A percentile compares a stretch with the other conserved stretches of the same genome.
phyloP scores from a whole-genome alignment of 129 eudicot species.

The Deinandra increscens region DNA sequence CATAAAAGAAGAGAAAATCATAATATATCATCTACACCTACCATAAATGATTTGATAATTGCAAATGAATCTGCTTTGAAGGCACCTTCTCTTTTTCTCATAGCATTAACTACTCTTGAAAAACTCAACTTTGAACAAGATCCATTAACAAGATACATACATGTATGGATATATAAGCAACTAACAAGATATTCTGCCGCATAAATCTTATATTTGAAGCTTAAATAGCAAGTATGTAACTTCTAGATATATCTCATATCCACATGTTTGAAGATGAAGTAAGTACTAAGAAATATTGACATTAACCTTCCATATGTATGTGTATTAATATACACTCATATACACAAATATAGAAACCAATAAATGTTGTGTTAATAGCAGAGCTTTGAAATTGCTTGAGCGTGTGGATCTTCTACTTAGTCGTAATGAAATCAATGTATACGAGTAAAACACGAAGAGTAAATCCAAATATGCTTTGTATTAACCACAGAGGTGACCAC shows the following conservation, averaged over 20 bases:
- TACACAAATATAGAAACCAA: neutral
- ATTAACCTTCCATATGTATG: neutral
- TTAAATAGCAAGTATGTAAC: neutral
- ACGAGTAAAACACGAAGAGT: too few species aligned
- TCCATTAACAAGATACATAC: neutral
- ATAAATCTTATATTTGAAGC: neutral
- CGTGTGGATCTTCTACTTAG: too few species aligned
- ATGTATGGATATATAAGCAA: neutral
- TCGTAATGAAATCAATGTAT: too few species aligned
- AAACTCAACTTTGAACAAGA: neutral
- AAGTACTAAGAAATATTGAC: neutral
- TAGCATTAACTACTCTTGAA: conserved; percentile 45
- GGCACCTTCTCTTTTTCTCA: conserved; percentile 64
- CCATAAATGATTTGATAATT: conserved; percentile 49
- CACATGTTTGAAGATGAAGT: neutral
- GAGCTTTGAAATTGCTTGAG: too few species aligned
- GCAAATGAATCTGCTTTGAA: conserved; percentile 48
- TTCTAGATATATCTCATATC: neutral
- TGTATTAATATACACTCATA: too few species aligned
- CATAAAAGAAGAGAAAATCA: neutral
- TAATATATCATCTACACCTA: conserved; percentile 28
- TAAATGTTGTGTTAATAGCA: neutral
- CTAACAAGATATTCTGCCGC: neutral
- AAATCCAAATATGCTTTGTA: too few species aligned
- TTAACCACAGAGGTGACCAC: too few species aligned